Base-by-base conservation (phyloP, 2,329 filamentous ascomycete species). In the Aspergillus awamori region DNA sequence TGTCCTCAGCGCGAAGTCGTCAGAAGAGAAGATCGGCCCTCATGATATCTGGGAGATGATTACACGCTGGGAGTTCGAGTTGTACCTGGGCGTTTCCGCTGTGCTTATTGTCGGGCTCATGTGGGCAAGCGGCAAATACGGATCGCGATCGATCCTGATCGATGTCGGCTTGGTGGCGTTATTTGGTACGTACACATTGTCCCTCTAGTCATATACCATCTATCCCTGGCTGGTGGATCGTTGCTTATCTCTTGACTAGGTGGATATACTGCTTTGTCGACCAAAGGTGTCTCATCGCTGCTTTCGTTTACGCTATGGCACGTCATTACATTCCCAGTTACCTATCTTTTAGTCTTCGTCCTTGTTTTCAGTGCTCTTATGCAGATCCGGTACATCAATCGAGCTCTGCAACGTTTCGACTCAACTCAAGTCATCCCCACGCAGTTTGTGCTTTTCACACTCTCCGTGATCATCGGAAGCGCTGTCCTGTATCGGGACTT, bases 391-490 rank as follows among this genome's bases (percentile, higher is more conserved):
- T 99, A 98, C 74, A 86, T 99, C 74, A 99, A 98, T 79, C 91
- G 87, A 55, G 89, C 89, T 1, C 82, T 99, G 56, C 93, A 97
- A 74, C 88, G 91, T 51, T 99, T 98, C 80, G 92, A 97, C 76
- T 97, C 95, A 6, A 99, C 95, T 0, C 93, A 97, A 75, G 95
- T 99, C 68, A 99, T 99, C 65, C 95, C 95, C 0, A 95, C 95
- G 13, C 95, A 99, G 72, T 99, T 99, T 70, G 95, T 99, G 53
- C 86, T 96, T 65, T 99, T 99, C 76, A 99, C 95, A 0, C 83
- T 99, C 7, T 96, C 91, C 5, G 95, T 98, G 64, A 98, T 99
- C 68, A 84, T 97, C 55, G 95, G 95, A 59, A 97, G 93, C 70
- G 94, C 94, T 1, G 84, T 99, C 8, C 80, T 99, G 5, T 99